Conservation (phyloP, 805 yeast genomes). For the Candida caryicola region DNA sequence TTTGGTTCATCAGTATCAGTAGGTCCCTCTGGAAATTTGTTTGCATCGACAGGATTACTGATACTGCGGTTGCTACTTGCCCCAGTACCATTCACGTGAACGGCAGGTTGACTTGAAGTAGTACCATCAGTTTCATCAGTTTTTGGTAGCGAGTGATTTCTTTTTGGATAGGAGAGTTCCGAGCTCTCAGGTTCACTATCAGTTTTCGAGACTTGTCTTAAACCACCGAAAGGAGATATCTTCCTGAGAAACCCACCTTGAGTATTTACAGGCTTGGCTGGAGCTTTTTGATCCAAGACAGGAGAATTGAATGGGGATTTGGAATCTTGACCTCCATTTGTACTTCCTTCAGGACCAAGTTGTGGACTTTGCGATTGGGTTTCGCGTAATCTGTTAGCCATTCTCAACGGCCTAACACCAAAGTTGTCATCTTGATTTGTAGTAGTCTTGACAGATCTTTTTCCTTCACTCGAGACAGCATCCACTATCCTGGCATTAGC, state of each 20-base stretch:
- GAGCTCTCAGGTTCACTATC: background rate
- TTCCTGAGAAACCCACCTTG: slow-evolving; percentile 12
- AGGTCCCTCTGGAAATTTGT: too few species aligned
- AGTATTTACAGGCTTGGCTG: slow-evolving; percentile 4
- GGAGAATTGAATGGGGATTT: slow-evolving; percentile 1
- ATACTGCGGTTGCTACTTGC: too few species aligned
- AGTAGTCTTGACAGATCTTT: background rate
- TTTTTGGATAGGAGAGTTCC: slow-evolving; percentile 3
- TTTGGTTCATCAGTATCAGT: too few species aligned
- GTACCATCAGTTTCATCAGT: background rate
- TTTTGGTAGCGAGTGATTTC: slow-evolving; percentile 4
- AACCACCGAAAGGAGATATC: slow-evolving; percentile 12
- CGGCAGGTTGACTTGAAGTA: too few species aligned
- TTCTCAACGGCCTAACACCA: slow-evolving; percentile 67
- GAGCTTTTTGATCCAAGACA: background rate
- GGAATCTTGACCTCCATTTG: background rate
- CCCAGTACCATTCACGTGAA: too few species aligned
- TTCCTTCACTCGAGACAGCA: slow-evolving; percentile 3
- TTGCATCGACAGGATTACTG: too few species aligned
- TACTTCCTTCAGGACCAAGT: background rate
- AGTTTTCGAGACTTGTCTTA: slow-evolving; percentile 4
- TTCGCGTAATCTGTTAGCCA: slow-evolving; percentile 52
- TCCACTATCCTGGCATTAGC: slow-evolving; percentile 8
- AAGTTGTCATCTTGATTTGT: slow-evolving; percentile 9
- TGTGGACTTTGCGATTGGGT: slow-evolving; percentile 5